A percentile compares a stretch with the other conserved stretches of the same genome.
Evolutionary conservation across 164 flowering plant species (phyloP).

Genomic region (Magnolia sinica): DNA sequence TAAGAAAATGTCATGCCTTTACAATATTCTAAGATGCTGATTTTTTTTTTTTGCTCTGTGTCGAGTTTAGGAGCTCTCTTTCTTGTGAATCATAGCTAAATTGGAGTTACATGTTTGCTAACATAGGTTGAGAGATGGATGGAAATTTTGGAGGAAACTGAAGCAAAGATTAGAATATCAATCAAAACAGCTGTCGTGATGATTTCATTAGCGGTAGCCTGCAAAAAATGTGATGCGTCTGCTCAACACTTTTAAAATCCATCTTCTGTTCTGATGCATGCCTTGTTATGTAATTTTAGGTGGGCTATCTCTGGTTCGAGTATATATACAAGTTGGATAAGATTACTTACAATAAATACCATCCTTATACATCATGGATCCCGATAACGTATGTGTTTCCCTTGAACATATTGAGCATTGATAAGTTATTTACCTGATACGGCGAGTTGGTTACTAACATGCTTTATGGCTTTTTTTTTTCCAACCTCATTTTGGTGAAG

Average conservation of each 20-base stretch:
- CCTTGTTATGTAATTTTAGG: conserved; percentile 28
- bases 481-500: conserved; percentile 9
- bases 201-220: conserved; percentile 46
- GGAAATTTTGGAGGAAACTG: conserved; percentile 94
- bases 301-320: conserved; percentile 88
- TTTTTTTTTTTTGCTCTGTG: neutral
- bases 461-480: neutral
- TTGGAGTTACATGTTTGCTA: neutral
- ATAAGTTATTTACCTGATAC: neutral
- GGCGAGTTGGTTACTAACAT: neutral
- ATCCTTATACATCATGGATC: conserved; percentile 99
- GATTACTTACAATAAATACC: conserved; percentile 81
- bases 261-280: neutral
- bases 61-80: too few species aligned
- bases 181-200: conserved; percentile 56
- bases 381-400: conserved; percentile 75
- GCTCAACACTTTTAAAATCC: neutral
- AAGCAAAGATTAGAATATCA: conserved; percentile 51
- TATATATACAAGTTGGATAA: conserved; percentile 89
- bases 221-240: neutral
- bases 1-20: neutral
- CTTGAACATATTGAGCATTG: neutral
- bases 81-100: neutral
- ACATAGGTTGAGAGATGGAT: conserved; percentile 93
- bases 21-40: neutral